Conservation (phyloP, 331 rosid genomes). For the Saraca asoca region DNA sequence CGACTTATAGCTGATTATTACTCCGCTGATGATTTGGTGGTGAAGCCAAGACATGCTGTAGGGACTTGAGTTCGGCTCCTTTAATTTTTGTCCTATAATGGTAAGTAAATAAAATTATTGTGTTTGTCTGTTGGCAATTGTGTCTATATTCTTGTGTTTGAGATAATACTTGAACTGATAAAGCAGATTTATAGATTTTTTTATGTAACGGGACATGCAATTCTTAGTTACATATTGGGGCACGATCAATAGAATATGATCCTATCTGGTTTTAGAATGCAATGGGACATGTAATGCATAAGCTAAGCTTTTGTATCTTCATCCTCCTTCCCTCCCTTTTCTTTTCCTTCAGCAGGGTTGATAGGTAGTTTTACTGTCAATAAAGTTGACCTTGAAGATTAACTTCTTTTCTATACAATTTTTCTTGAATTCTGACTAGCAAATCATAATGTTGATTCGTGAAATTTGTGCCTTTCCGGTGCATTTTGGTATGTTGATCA, state of each 20-base stretch:
- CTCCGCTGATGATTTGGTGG: conserved; percentile 91
- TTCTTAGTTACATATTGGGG: conserved; percentile 1
- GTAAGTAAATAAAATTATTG: conserved; percentile 36
- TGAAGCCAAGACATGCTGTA: conserved; percentile 55
- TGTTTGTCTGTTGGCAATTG: not conserved
- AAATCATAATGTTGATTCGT: not conserved
- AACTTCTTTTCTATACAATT: not conserved
- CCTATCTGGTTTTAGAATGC: not conserved
- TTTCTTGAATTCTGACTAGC: not conserved
- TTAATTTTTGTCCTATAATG: conserved; percentile 36
- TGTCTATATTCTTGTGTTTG: not conserved
- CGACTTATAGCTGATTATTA: conserved; percentile 95
- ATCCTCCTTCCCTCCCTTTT: not conserved
- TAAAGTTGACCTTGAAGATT: not conserved
- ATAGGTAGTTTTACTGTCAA: not conserved
- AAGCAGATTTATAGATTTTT: conserved; percentile 7
- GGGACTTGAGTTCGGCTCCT: conserved; percentile 55
- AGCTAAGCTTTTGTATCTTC: not conserved
- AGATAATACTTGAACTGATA: conserved; percentile 5
- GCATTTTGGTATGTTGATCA: not conserved
- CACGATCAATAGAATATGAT: not conserved
- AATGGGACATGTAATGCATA: too few relatives aligned
- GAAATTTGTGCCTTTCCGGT: not conserved
- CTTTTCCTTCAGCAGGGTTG: not conserved
- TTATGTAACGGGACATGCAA: not conserved